Evolutionary conservation across 2,329 filamentous ascomycete genomes (phyloP).

Genomic region (Lachnellula cervina): DNA sequence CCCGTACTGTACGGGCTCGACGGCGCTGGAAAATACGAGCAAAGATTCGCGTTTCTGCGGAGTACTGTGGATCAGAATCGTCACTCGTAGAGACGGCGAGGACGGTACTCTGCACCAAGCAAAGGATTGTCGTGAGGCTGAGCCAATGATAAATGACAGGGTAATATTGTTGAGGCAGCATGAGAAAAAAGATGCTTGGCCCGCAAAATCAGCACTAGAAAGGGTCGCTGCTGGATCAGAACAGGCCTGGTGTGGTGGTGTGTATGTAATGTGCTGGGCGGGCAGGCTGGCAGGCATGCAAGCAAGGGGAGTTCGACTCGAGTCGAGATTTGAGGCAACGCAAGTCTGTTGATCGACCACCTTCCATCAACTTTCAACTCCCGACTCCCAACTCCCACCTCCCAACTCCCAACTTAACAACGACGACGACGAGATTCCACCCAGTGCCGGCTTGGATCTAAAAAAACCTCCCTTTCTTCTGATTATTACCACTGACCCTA

Average conservation of each 20-base stretch:
- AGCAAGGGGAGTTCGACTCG: not conserved
- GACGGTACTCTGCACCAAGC: not conserved
- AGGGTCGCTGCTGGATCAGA: slow-evolving; percentile 9
- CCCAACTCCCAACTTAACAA: not conserved
- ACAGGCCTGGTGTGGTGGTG: not conserved
- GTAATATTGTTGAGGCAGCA: slow-evolving; percentile 6
- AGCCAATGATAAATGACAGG: not conserved
- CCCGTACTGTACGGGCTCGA: not conserved
- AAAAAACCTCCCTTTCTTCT: not conserved
- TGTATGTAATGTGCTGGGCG: not conserved
- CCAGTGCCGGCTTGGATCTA: not conserved
- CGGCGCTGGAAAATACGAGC: not conserved
- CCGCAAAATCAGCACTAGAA: slow-evolving; percentile 13
- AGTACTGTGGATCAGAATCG: not conserved
- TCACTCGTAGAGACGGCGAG: not conserved
- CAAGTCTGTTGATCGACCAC: too few relatives aligned
- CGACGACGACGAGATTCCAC: not conserved
- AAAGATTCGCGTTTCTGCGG: not conserved
- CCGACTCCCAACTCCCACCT: not conserved
- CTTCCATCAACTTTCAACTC: not conserved
- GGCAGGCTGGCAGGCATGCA: too few relatives aligned
- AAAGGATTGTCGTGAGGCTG: not conserved
- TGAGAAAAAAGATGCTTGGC: not conserved
- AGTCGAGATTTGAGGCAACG: not conserved
- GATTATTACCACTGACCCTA: not conserved